These are phyloP conservation scores for Ceratocystis eucalypticola DNA, from an alignment of 2,329 filamentous ascomycete genomes.

Conservation along the genomic window DNA sequence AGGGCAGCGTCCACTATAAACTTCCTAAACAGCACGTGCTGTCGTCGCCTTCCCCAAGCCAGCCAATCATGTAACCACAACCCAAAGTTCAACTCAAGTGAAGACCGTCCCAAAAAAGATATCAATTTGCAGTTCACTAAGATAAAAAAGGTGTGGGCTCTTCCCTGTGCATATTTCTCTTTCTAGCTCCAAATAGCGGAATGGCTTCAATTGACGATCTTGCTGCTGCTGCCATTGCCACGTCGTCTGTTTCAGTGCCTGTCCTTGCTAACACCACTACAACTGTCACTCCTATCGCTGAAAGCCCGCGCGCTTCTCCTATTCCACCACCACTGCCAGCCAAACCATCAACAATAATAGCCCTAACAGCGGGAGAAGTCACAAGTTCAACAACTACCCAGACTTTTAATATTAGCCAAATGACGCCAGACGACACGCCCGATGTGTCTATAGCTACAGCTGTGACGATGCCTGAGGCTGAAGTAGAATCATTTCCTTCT, in stretches of 20 bases:
- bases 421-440: conserved; percentile 10
- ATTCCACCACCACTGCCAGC: not conserved
- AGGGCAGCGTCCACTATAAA: too few species aligned
- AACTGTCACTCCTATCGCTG: not conserved
- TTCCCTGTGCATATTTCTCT: not conserved
- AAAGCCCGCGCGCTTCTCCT: not conserved
- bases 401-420: not conserved
- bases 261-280: conserved; percentile 21
- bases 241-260: conserved; percentile 24
- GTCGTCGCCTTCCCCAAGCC: too few species aligned
- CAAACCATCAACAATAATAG: not conserved
- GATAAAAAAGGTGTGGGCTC: not conserved
- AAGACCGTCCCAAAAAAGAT: not conserved
- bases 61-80: too few species aligned
- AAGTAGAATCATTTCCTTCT: not conserved
- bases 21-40: too few species aligned
- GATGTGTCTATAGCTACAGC: conserved; percentile 12
- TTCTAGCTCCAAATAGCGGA: not conserved
- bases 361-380: not conserved
- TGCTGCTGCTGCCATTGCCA: conserved; percentile 35
- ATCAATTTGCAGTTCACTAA: not conserved
- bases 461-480: not conserved
- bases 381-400: not conserved
- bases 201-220: conserved; percentile 40
- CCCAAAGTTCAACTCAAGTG: too few species aligned